These are phyloP conservation scores for Amanita polypyramis DNA, from an alignment of 768 basidiomycete species.

Conservation along the genomic window DNA sequence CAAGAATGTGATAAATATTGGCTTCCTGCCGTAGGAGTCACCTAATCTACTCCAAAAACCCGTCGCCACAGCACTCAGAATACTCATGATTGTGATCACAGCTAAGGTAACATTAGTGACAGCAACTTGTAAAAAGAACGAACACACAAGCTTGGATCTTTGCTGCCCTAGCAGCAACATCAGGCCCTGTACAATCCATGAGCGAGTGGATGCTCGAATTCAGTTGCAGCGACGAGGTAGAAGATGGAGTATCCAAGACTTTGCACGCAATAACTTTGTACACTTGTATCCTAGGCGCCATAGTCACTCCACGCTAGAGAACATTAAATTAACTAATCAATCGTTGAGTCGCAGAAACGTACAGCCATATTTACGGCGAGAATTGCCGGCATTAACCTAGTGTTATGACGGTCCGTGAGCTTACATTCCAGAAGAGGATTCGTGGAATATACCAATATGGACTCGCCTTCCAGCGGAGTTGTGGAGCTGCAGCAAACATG, in stretches of 20 bases:
- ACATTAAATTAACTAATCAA: conserved; percentile 4
- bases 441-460: conserved; percentile 31
- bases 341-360: conserved; percentile 8
- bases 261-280: conserved; percentile 72
- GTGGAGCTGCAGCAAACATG: conserved; percentile 4
- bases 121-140: background rate
- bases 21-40: conserved; percentile 67
- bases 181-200: conserved; percentile 29
- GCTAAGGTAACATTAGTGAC: conserved; percentile 21
- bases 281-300: conserved; percentile 71
- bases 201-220: conserved; percentile 6
- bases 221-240: conserved; percentile 11
- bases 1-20: conserved; percentile 55
- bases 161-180: conserved; percentile 60
- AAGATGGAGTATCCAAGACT: conserved; percentile 24
- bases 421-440: conserved; percentile 1
- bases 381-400: conserved; percentile 69
- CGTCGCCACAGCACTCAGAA: conserved; percentile 72
- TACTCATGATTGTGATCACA: conserved; percentile 69
- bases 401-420: conserved; percentile 2
- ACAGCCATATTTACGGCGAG: conserved; percentile 60
- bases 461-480: conserved; percentile 24
- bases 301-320: conserved; percentile 64
- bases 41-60: conserved; percentile 82
- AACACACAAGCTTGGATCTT: conserved; percentile 54